These are phyloP conservation scores for Fusarium equiseti DNA, from an alignment of 2,329 filamentous ascomycete genomes.

Conservation along the genomic window DNA sequence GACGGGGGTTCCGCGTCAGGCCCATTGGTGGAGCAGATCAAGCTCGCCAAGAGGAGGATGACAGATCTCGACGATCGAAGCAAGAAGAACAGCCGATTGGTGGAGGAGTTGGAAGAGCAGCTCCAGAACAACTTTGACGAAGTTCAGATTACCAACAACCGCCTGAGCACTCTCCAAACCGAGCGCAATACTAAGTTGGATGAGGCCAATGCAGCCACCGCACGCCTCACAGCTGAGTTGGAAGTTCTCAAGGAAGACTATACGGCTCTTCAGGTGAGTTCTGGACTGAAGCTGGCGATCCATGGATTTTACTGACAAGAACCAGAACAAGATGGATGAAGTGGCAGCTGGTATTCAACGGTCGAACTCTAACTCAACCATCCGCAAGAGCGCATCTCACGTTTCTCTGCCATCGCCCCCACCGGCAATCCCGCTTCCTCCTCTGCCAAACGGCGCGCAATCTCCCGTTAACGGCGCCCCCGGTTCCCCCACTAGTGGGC, in stretches of 20 bases:
- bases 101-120: conserved; percentile 97
- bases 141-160: conserved; percentile 85
- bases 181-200: conserved; percentile 82
- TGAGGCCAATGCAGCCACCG: conserved; percentile 76
- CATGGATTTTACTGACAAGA: conserved; percentile 44
- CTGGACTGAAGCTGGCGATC: background rate
- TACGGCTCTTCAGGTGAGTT: conserved; percentile 78
- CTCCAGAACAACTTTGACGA: conserved; percentile 95
- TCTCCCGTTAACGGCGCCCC: conserved; percentile 59
- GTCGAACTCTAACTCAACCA: conserved; percentile 74
- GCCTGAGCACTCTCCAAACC: conserved; percentile 83
- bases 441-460: conserved; percentile 75
- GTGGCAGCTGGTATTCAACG: conserved; percentile 61
- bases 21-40: conserved; percentile 67
- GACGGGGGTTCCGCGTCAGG: conserved; percentile 59
- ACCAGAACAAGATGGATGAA: conserved; percentile 72
- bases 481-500: conserved; percentile 68
- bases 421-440: conserved; percentile 94
- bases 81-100: conserved; percentile 90
- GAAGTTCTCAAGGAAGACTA: conserved; percentile 77
- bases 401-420: conserved; percentile 91
- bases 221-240: conserved; percentile 74
- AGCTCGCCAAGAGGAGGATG: conserved; percentile 75
- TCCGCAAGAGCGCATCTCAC: conserved; percentile 87
- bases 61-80: conserved; percentile 74